Base-by-base conservation (phyloP, 139 green algal species). In the Nannochloris sp. region DNA sequence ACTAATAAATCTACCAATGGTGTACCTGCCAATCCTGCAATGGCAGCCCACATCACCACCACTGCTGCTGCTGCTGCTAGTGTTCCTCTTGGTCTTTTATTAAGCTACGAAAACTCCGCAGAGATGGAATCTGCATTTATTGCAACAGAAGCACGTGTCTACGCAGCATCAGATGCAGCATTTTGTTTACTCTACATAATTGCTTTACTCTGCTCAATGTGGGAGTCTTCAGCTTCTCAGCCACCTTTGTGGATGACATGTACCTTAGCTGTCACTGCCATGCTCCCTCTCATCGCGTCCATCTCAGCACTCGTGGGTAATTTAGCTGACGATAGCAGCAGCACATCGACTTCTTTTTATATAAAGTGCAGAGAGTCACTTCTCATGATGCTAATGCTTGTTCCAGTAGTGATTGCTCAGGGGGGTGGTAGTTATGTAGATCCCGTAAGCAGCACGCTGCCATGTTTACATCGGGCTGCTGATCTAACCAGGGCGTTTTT, bases 31-130 rank as follows among this genome's bases (percentile, higher is more conserved):
- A 82, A 44, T 92, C 90, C n/a, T 89, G 89, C 48, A 60, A 89
- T 98, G 82, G 96, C 90, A 33, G 93, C 76, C 76, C 84, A 98
- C 87, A 97, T 98, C 69, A 82, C 97, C 70, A 92, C 98, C 66
- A 30, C 47, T 14, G 47, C 47, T 37, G 7, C 7, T 81, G n/a
- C n/a, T n/a, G n/a, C n/a, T n/a, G n/a, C n/a, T n/a, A n/a, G n/a
- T n/a, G n/a, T n/a, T n/a, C n/a, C n/a, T n/a, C n/a, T n/a, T n/a
- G n/a, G n/a, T n/a, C 42, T 51, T 19, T 19, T 51, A 19, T 19
- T 51, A 19, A 19, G 19, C 42, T 51, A 27, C 42, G 19, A 19
- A 27, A 19, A 19, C 42, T 51, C 42, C 42, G 19, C 42, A 27
- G 42, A 19, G 19, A 19, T 51, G 42, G 42, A 51, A 19, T 51